These are phyloP conservation scores for Entomortierella beljakovae DNA, from an alignment of 192 early-diverging fungal genomes.

Conservation along the genomic window DNA sequence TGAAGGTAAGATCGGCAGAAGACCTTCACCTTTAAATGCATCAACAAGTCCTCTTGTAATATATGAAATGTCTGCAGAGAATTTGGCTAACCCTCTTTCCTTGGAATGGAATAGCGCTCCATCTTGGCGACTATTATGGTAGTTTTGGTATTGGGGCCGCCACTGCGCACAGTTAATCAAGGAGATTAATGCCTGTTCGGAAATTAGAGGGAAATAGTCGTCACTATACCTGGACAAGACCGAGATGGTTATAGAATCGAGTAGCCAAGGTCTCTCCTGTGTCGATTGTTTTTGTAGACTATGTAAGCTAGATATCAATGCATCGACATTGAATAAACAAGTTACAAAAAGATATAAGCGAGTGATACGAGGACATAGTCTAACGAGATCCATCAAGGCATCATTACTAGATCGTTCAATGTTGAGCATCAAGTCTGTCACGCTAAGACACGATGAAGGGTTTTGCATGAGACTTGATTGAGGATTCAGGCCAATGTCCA, in stretches of 20 bases:
- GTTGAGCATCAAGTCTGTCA: neutral
- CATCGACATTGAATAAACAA: neutral
- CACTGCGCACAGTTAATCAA: neutral
- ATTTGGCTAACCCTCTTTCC: neutral
- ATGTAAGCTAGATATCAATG: neutral
- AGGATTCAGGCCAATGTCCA: neutral
- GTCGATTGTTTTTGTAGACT: neutral
- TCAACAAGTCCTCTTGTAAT: neutral
- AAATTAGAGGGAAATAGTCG: neutral
- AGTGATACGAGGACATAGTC: neutral
- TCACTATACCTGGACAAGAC: neutral
- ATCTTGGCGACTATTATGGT: no score
- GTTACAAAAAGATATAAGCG: neutral
- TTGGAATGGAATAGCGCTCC: no score
- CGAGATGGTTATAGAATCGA: neutral
- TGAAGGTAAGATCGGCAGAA: no score
- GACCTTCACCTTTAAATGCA: neutral
- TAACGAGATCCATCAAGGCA: neutral
- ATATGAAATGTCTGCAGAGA: neutral
- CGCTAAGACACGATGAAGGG: neutral
- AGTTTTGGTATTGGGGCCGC: neutral
- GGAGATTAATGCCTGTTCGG: neutral
- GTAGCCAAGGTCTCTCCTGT: neutral
- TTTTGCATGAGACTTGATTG: neutral
- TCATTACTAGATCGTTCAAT: neutral